Evolutionary conservation across 176 grass and related monocot genomes (phyloP), one percentile per base, ranked within the genome.

Genomic region (Bolboschoenus planiculmis): DNA sequence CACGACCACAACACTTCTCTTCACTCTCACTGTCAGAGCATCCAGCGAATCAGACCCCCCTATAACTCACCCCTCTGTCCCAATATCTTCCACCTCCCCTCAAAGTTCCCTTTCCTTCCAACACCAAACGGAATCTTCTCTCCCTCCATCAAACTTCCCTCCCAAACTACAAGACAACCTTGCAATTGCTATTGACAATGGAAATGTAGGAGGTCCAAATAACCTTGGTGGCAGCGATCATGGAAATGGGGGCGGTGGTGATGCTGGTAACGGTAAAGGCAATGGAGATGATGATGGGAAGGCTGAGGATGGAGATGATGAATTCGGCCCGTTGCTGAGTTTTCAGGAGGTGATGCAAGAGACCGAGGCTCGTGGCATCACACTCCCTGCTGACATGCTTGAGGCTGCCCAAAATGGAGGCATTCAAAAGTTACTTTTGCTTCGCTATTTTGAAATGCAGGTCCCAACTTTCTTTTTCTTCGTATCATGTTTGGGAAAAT

Each of bases 381-480:
- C 83, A 43, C 85, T 96, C 61, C 93, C 93, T 13, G n/a, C 86
- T 6, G 93, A 96, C 53, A 96, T 96, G 90, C 74, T 92, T 1
- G 79, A 92, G 43, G 88, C 90, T 0, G 93, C 90, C 4, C 89
- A 96, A 86, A 87, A 61, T 39, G 83, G 88, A 18, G 93, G 90
- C 35, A 92, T 96, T 60, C 93, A 90, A 78, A 85, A 89, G 53
- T 54, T 96, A 5, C 83, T 96, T 23, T 83, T 92, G 13, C 81
- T 89, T 44, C 88, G 93, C 87, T 96, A 92, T 56, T 33, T 96
- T 51, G 90, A 92, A 75, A 82, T 96, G 86, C 93, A 96, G 93
- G 93, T 44, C 7, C n/a, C 40, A 24, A 8, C 4, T 16, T 63
- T 11, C 40, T 23, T 33, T 47, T 35, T 72, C 35, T 8, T 50